A percentile compares a stretch with the other conserved stretches of the same genome.
Evolutionary conservation across 495 filamentous ascomycete species (phyloP).

Genomic region (Glutinoglossum americanum): DNA sequence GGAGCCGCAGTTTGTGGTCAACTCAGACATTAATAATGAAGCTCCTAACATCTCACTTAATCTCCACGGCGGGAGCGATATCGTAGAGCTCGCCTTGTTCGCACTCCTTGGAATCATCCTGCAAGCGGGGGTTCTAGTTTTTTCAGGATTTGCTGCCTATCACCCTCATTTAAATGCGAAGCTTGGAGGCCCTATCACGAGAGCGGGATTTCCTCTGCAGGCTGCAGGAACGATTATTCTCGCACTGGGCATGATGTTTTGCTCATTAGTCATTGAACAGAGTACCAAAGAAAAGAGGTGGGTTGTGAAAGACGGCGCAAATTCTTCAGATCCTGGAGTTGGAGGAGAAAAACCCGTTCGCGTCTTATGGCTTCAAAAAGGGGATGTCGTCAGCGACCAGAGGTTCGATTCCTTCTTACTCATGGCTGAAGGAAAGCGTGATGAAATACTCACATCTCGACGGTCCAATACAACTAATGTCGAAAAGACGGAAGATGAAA

Average conservation of each 20-base stretch:
- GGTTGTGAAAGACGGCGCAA: background rate
- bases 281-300: conserved; percentile 4
- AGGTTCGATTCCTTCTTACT: conserved; percentile 3
- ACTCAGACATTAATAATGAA: background rate
- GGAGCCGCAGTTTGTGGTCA: no score
- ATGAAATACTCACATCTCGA: background rate
- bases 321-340: no score
- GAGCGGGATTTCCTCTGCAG: no score
- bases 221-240: conserved; percentile 7
- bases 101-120: conserved; percentile 6
- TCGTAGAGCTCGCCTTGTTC: background rate
- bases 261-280: conserved; percentile 8
- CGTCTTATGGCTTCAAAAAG: conserved; percentile 6
- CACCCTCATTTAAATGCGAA: conserved; percentile 2
- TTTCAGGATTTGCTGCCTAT: background rate
- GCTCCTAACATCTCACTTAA: background rate
- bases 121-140: conserved; percentile 8
- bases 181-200: no score
- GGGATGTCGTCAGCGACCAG: conserved; percentile 2
- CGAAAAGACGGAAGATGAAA: background rate
- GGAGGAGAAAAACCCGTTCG: background rate
- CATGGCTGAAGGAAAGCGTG: background rate
- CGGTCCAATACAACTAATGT: background rate
- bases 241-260: conserved; percentile 7
- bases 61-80: background rate